Evolutionary conservation across 352 stramenopile species (phyloP), one percentile per base, ranked within the genome.

Genomic region (Thraustochytrium sp.): DNA sequence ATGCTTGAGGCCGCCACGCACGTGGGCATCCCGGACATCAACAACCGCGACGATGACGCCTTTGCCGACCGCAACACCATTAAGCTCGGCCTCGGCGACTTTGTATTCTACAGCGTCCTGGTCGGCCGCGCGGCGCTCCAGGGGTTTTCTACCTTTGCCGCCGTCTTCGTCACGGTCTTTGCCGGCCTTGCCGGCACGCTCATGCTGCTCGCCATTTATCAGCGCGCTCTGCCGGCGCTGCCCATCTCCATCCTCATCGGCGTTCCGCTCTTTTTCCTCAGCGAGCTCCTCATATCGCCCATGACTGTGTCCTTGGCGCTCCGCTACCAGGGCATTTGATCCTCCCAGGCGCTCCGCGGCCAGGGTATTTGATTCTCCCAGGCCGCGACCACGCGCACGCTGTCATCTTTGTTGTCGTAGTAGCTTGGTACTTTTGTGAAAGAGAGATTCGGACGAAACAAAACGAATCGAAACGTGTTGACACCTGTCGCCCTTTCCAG

Each of bases 51-150:
- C 8, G 80, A 88, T 3, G 64, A 88, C 0, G 48, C 9, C 21
- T 82, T 85, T 13, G 59, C 84, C 0, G 86, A 90, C 36, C 85
- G 91, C 38, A 94, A 93, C 65, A 95, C 92, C 36, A 96, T 97
- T 85, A 90, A 96, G 68, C 88, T 97, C 8, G 93, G 93, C 0
- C 87, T 97, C 11, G 95, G 96, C 0, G 96, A 99, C 88, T 98
- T 99, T 86, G 97, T 99, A 55, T 99, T 99, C 86, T 99, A 99
- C 88, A 97, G 90, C 61, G 92, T 98, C 0, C 88, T 99, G 42
- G 94, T 98, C 37, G 97, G 94, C 44, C 95, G 97, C 46, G 96
- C 97, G 31, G 95, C 95, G 26, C 92, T 97, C 80, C 97, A 95
- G 82, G 95, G 97, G 63, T 98, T 99, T 75, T 92, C 91, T 11